phyloP scores from a whole-genome alignment of 768 basidiomycete species.

The Panaeolus cyanescens region DNA sequence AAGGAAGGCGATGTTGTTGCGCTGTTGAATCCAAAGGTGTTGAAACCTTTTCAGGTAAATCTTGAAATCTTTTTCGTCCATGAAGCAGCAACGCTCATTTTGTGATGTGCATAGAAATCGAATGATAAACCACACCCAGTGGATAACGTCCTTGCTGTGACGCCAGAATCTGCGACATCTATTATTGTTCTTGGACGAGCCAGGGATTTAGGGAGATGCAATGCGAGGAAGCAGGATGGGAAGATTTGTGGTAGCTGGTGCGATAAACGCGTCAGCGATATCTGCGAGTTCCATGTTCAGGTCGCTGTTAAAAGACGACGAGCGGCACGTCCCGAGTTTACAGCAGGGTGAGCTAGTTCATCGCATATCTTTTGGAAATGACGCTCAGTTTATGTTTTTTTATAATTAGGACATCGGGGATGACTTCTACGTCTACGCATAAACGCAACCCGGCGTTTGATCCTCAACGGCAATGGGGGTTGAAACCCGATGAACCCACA shows the following conservation, averaged over 20 bases:
- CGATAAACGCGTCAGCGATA: slow-evolving; percentile 82
- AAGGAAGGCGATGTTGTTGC: slow-evolving; percentile 90
- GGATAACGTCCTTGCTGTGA: slow-evolving; percentile 82
- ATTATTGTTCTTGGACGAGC: slow-evolving; percentile 87
- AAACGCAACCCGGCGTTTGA: slow-evolving; percentile 64
- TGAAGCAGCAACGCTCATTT: slow-evolving; percentile 4
- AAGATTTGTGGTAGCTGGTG: slow-evolving; percentile 86
- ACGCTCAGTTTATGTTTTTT: neutral
- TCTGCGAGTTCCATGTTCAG: slow-evolving; percentile 92
- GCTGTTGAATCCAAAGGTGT: slow-evolving; percentile 82
- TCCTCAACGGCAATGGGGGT: slow-evolving; percentile 73
- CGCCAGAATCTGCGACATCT: slow-evolving; percentile 78
- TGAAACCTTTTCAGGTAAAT: slow-evolving; percentile 84
- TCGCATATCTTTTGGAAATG: neutral
- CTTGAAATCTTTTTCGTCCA: neutral
- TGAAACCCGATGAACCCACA: slow-evolving; percentile 53
- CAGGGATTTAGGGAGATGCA: slow-evolving; percentile 85
- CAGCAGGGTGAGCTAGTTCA: slow-evolving; percentile 60
- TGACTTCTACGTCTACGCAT: slow-evolving; percentile 52
- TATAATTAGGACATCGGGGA: slow-evolving; percentile 66
- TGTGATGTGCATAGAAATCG: slow-evolving; percentile 34
- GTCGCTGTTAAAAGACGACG: slow-evolving; percentile 74
- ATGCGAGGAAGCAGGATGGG: slow-evolving; percentile 76
- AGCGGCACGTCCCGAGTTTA: slow-evolving; percentile 84
- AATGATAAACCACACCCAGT: slow-evolving; percentile 71